Evolutionary conservation across 352 stramenopile species (phyloP).

Genomic region (Pythium sp.): DNA sequence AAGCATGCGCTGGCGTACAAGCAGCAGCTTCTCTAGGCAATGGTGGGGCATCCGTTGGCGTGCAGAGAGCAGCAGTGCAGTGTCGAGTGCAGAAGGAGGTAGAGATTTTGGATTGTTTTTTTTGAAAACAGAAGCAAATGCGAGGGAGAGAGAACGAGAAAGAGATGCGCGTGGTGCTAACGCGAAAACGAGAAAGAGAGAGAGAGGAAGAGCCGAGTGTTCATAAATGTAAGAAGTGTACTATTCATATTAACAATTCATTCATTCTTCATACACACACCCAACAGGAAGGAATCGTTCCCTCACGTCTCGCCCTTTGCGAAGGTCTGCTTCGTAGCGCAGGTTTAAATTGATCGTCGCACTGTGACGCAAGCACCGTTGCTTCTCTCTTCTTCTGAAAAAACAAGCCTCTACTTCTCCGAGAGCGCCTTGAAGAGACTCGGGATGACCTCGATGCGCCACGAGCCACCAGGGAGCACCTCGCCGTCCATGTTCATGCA

Average conservation of each 20-base stretch:
- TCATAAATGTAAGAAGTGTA: slow-evolving; percentile 17
- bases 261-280: background rate
- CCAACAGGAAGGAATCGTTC: background rate
- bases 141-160: background rate
- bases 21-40: background rate
- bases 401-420: slow-evolving; percentile 54
- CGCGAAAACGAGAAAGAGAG: background rate
- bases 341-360: background rate
- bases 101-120: slow-evolving; percentile 16
- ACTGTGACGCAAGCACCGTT: no score
- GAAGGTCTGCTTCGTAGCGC: background rate
- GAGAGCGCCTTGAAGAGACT: slow-evolving; percentile 86
- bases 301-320: no score
- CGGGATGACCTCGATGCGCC: slow-evolving; percentile 83
- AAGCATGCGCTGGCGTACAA: background rate
- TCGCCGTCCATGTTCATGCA: slow-evolving; percentile 86
- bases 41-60: background rate
- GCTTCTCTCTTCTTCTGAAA: background rate
- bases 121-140: background rate
- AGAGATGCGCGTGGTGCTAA: background rate
- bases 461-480: slow-evolving; percentile 60
- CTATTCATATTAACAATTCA: slow-evolving; percentile 13
- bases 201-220: background rate
- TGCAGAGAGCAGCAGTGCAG: background rate
- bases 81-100: background rate